Evolutionary conservation across 768 basidiomycete genomes (phyloP).

Genomic region (Trametes maxima): DNA sequence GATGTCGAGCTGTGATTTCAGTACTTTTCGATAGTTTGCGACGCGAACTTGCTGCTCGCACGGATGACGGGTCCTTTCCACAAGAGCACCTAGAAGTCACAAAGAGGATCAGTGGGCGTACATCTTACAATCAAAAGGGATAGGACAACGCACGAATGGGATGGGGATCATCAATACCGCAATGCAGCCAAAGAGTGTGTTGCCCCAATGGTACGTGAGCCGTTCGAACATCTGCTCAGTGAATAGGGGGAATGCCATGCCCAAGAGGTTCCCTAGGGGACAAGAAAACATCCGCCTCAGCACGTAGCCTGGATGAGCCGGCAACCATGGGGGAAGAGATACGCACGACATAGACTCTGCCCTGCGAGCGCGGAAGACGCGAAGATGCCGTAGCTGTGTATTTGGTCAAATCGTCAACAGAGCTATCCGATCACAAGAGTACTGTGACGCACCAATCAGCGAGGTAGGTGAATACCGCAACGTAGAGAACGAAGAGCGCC

Average conservation of each 20-base stretch:
- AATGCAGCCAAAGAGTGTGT: slow-evolving; percentile 44
- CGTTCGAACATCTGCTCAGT: slow-evolving; percentile 46
- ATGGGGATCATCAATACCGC: slow-evolving; percentile 47
- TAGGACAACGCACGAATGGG: slow-evolving; percentile 40
- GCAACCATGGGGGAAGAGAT: neutral
- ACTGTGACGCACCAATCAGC: slow-evolving; percentile 49
- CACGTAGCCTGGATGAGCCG: neutral
- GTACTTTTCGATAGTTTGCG: slow-evolving; percentile 20
- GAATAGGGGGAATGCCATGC: slow-evolving; percentile 52
- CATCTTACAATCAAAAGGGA: neutral
- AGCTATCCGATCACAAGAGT: too few species aligned
- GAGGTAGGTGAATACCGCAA: slow-evolving; percentile 49
- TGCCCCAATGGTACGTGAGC: slow-evolving; percentile 54
- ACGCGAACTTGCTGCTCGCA: slow-evolving; percentile 31
- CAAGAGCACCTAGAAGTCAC: slow-evolving; percentile 25
- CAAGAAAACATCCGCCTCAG: neutral
- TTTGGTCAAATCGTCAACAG: neutral
- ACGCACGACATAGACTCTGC: slow-evolving; percentile 49
- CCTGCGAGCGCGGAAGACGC: slow-evolving; percentile 59
- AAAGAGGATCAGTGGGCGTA: neutral
- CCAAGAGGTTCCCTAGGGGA: slow-evolving; percentile 40
- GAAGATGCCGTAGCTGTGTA: slow-evolving; percentile 44
- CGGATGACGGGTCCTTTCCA: slow-evolving; percentile 31
- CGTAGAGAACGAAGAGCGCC: slow-evolving; percentile 45
- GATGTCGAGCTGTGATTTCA: neutral